Base-by-base conservation (phyloP, 345 rosid species). In the Rhodamnia rubescens region DNA sequence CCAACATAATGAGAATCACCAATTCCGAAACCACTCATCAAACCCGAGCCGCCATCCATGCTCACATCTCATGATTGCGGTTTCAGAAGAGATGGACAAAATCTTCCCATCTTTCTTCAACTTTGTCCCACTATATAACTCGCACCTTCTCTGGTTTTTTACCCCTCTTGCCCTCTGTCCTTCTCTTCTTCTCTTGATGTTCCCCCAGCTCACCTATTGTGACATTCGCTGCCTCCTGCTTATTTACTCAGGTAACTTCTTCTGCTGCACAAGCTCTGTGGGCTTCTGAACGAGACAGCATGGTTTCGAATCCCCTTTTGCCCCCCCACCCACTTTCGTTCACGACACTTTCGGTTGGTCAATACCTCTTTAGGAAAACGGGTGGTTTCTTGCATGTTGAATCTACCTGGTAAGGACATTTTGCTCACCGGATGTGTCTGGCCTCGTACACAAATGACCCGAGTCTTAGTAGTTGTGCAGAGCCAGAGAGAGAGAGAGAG, bases 1-100 rank as follows among this genome's bases (percentile, higher is more conserved):
- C 64, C 83, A 54, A 18, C 86, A 69, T 51, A 21, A 61, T 69
- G 74, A 86, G 84, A 53, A 74, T 90, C 90, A 87, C 85, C 81
- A 84, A 91, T 90, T 89, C 93, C 90, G 90, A 89, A 89, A 90
- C 61, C 91, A 36, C 47, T 69, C 80, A 69, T 69, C 86, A 88
- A 92, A 92, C 90, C 91, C 97, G 95, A 36, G 99, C 98, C 96
- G 98, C 95, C 98, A 92, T 94, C 93, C 93, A 89, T 92, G 97
- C 95, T 36, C 88, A 89, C 96, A 87, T 92, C 90, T 90, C 96
- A 95, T 96, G 97, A 95, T 95, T 95, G 95, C 92, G 89, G 92
- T 93, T 96, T 92, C 96, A 92, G 98, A 88, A 21, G 21, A 29
- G 24, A 49, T 59, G 29, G 84, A 80, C 26, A 81, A 58, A 18